Conservation (phyloP, 2,329 filamentous ascomycete genomes). For the Scedosporium dehoogii region DNA sequence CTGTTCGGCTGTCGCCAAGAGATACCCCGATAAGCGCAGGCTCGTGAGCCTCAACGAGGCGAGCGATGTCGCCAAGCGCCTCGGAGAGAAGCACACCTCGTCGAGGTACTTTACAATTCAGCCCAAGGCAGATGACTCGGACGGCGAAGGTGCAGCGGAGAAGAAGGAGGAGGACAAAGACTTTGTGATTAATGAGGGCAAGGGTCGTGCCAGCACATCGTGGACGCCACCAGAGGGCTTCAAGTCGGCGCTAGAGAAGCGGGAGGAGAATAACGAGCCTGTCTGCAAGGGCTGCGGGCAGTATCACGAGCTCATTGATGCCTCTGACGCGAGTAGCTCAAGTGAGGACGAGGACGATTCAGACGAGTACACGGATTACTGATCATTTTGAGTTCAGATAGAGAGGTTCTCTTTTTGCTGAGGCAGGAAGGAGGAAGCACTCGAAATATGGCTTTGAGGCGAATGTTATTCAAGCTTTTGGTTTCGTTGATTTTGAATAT, state of each 20-base stretch:
- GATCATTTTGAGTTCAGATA: neutral
- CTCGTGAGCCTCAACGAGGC: constrained; percentile 46
- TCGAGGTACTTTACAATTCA: constrained; percentile 27
- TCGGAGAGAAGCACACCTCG: constrained; percentile 37
- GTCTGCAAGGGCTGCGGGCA: neutral
- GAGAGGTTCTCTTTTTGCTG: too few species aligned
- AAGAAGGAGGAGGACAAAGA: constrained; percentile 14
- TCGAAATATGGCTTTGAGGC: too few species aligned
- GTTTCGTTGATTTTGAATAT: too few species aligned
- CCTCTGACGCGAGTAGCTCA: neutral
- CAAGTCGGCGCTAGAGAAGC: constrained; percentile 10
- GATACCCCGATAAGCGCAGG: constrained; percentile 28
- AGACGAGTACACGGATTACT: neutral
- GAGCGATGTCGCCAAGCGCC: constrained; percentile 46
- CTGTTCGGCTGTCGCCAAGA: constrained; percentile 10
- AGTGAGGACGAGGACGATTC: neutral
- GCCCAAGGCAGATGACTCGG: constrained; percentile 16
- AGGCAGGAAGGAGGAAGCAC: too few species aligned
- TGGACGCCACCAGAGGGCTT: constrained; percentile 12
- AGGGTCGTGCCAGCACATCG: neutral
- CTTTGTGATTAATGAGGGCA: constrained; percentile 19
- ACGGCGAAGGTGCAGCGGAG: constrained; percentile 16
- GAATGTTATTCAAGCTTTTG: too few species aligned
- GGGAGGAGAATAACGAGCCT: constrained; percentile 7
- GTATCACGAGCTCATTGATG: neutral